Conservation (phyloP, 1,139 yeast species). For the Saccharomyces pastorianus region DNA sequence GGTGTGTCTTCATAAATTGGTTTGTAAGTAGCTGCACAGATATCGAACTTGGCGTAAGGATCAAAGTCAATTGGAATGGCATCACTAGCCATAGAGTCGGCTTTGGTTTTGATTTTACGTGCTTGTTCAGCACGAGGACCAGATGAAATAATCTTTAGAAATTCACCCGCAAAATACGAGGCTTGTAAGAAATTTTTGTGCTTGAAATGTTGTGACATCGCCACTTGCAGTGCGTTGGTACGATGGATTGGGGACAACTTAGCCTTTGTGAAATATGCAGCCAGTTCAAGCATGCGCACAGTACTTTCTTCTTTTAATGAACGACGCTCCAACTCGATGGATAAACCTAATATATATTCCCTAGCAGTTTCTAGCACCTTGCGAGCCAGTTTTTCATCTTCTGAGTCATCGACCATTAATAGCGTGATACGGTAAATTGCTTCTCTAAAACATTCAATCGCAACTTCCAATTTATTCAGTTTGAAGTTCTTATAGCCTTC, state of each 20-base stretch:
- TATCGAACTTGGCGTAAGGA: constrained; percentile 82
- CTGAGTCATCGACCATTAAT: constrained; percentile 61
- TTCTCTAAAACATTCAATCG: constrained; percentile 69
- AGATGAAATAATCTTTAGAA: constrained; percentile 53
- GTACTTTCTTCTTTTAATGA: constrained; percentile 58
- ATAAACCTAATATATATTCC: constrained; percentile 85
- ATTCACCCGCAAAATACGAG: constrained; percentile 80
- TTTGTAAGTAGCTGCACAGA: constrained; percentile 79
- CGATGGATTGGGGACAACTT: constrained; percentile 77
- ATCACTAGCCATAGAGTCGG: constrained; percentile 76
- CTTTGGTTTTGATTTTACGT: constrained; percentile 64
- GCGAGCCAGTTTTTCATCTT: constrained; percentile 67
- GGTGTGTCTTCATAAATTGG: constrained; percentile 81
- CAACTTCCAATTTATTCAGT: constrained; percentile 72
- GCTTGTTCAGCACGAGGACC: constrained; percentile 91
- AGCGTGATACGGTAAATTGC: constrained; percentile 72
- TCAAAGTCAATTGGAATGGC: constrained; percentile 88
- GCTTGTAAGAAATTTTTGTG: constrained; percentile 84
- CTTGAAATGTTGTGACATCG: constrained; percentile 87
- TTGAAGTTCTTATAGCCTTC: constrained; percentile 79
- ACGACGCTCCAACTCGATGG: constrained; percentile 86
- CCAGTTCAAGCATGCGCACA: constrained; percentile 84
- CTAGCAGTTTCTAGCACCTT: constrained; percentile 69
- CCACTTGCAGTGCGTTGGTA: constrained; percentile 84
- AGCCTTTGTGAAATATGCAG: constrained; percentile 88